Conservation (phyloP, 164 flowering plant genomes). For the Aristolochia contorta region DNA sequence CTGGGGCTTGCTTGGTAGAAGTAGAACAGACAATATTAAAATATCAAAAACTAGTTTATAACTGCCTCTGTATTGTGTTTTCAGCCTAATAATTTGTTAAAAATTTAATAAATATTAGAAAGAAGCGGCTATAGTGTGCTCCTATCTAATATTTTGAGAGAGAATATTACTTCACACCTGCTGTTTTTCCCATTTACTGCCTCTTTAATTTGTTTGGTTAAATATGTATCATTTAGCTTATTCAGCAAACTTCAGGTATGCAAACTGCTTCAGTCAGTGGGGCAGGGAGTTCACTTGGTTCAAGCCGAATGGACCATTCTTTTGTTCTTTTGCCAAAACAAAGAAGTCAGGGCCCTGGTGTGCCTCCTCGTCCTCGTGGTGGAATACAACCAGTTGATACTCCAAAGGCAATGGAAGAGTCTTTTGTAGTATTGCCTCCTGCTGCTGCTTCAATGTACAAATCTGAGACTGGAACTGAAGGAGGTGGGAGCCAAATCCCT, state of each 20-base stretch:
- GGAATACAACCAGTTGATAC: constrained; percentile 41
- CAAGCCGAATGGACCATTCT: constrained; percentile 86
- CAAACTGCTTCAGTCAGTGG: constrained; percentile 72
- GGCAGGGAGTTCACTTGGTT: constrained; percentile 57
- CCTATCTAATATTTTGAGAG: no score
- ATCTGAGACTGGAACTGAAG: constrained; percentile 60
- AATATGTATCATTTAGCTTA: background rate
- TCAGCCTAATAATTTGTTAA: no score
- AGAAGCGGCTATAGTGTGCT: no score
- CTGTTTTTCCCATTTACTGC: no score
- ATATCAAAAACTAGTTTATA: no score
- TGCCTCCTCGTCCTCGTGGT: constrained; percentile 70
- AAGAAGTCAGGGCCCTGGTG: constrained; percentile 44
- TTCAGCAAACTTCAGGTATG: constrained; percentile 42
- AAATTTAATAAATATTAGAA: no score
- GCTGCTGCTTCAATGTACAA: constrained; percentile 80
- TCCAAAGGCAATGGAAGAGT: constrained; percentile 88
- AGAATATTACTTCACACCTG: no score
- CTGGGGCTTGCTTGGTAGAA: no score
- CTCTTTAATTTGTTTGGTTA: no score
- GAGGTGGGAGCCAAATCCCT: constrained; percentile 36
- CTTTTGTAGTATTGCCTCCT: constrained; percentile 88
- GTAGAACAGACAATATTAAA: no score
- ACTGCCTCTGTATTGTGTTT: no score
- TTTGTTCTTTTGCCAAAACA: constrained; percentile 87